Evolutionary conservation across 2,329 filamentous ascomycete species (phyloP).

Genomic region (Mollisia scopiformis): DNA sequence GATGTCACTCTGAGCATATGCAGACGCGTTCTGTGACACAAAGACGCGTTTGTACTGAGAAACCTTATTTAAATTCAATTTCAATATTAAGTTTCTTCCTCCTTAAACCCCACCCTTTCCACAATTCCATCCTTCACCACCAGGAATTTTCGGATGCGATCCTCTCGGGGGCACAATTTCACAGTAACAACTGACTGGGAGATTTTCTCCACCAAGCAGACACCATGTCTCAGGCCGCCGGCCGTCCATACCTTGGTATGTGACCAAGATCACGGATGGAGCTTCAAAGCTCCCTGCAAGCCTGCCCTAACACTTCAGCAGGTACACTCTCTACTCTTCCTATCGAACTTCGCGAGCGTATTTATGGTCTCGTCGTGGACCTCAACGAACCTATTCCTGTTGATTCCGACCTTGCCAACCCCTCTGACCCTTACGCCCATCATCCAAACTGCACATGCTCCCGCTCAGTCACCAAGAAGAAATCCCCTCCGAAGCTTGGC

Average conservation of each 20-base stretch:
- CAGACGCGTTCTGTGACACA: too few relatives aligned
- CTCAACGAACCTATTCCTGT: background rate
- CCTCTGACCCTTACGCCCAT: background rate
- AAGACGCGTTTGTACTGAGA: too few relatives aligned
- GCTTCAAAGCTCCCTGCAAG: background rate
- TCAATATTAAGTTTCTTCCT: too few relatives aligned
- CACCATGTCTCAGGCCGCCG: background rate
- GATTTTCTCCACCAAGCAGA: background rate
- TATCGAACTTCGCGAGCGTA: background rate
- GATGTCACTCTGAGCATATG: too few relatives aligned
- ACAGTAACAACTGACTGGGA: background rate
- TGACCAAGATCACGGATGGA: background rate
- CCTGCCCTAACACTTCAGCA: background rate
- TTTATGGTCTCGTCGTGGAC: background rate
- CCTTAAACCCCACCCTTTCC: background rate
- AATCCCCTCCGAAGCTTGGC: background rate
- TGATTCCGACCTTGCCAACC: too few relatives aligned
- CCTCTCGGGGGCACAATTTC: background rate
- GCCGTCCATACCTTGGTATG: background rate
- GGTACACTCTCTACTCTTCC: background rate
- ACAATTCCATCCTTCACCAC: background rate
- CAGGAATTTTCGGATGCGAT: background rate
- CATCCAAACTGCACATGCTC: background rate
- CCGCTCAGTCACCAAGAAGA: background rate
- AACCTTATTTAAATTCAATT: too few relatives aligned